These are phyloP conservation scores for Psilocybe mexicana DNA, from an alignment of 1,284 basidiomycete species.

Conservation along the genomic window DNA sequence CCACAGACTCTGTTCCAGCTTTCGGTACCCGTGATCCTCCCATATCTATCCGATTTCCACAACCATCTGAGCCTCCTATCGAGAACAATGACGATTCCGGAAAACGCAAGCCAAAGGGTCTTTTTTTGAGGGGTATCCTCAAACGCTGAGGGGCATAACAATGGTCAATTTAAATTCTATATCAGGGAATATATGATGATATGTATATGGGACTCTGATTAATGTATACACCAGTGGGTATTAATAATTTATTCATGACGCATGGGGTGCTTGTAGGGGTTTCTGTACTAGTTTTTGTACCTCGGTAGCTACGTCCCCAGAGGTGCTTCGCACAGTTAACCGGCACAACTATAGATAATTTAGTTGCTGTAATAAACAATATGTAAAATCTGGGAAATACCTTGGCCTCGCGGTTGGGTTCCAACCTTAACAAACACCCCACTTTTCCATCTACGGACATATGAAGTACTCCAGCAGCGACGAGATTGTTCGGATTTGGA, in stretches of 20 bases:
- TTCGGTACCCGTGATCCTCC: conserved; percentile 17
- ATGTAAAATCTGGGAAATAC: conserved; percentile 40
- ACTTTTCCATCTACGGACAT: conserved; percentile 89
- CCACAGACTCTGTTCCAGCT: conserved; percentile 45
- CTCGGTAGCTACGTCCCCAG: conserved; percentile 86
- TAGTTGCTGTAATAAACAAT: conserved; percentile 5
- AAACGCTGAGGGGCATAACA: conserved; percentile 24
- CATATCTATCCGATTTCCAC: conserved; percentile 11
- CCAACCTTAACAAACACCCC: conserved; percentile 89
- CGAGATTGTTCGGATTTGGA: conserved; percentile 85
- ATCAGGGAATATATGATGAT: conserved; percentile 7
- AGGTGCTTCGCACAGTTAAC: conserved; percentile 93
- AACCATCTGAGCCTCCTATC: conserved; percentile 12
- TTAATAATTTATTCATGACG: conserved; percentile 22
- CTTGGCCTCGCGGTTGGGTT: conserved; percentile 95
- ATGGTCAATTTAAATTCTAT: conserved; percentile 8
- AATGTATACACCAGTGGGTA: conserved; percentile 9
- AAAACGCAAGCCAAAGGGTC: conserved; percentile 35
- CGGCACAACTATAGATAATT: conserved; percentile 73
- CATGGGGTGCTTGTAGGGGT: conserved; percentile 30
- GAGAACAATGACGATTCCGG: conserved; percentile 34
- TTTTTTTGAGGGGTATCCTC: conserved; percentile 37
- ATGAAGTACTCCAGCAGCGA: conserved; percentile 92
- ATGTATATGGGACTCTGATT: conserved; percentile 9
- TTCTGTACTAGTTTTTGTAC: conserved; percentile 71